Base-by-base conservation (phyloP, 805 yeast species). In the Teunomyces kruisii region DNA sequence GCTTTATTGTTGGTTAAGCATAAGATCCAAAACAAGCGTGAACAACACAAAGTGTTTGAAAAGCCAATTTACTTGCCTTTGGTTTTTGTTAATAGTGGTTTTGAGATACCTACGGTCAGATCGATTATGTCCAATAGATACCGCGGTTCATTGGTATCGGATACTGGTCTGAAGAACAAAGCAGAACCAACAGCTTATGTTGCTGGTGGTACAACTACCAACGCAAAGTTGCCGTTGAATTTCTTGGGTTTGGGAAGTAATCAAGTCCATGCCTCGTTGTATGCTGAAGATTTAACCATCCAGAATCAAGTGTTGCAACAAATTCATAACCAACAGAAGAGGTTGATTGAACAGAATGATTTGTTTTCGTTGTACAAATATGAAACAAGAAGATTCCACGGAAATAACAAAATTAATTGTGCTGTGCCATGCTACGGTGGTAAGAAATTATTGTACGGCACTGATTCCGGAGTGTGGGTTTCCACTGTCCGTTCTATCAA, bases 341-440 rank as follows among this genome's bases (percentile, higher is more conserved):
- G 83, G 48, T 69, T 91, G 54, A 78, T 86, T 43, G 81, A 76
- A 41, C 79, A 81, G 43, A 80, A 89, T 48, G 94, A 89, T 54
- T 85, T 92, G 50, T 90, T 86, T 64, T 83, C 94, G 1, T 70
- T 85, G 51, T 81, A 84, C 13, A 85, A 89, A 49, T 74, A 88
- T 44, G 87, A 86, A 51, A 83, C 88, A 17, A 75, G 86, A 49
- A 81, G 81, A 57, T 91, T 91, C 64, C 89, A 82, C 52, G 80
- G 83, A 40, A 72, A 75, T 75, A 72, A 91, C 59, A 80, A 86
- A 49, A 87, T 92, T 55, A 90, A 88, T 59, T 90, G 97, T 71
- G 92, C 90, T 24, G 90, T 87, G 32, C 96, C 97, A 28, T 86
- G 88, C 63, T 96, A 94, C 59, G 97, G 97, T 43, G 98, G 98